phyloP scores from a whole-genome alignment of 2,329 filamentous ascomycete species.

The Curvularia lunata region DNA sequence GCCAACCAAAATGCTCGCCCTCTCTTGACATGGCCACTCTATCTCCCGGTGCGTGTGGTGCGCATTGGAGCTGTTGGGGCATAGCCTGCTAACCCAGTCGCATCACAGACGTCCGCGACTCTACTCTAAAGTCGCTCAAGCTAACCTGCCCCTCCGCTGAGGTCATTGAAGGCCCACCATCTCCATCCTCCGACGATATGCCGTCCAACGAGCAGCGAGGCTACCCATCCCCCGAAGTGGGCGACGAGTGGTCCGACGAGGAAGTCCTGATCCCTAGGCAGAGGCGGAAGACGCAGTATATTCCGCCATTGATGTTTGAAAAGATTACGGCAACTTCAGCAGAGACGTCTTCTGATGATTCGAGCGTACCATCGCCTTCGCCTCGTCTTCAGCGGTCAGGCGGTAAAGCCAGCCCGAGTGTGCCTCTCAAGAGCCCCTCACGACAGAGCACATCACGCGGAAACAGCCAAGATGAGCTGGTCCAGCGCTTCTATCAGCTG shows the following conservation, averaged over 20 bases:
- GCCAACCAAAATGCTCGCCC: slow-evolving; percentile 18
- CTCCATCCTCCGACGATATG: slow-evolving; percentile 24
- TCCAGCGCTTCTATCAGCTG: slow-evolving; percentile 48
- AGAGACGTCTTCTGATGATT: slow-evolving; percentile 37
- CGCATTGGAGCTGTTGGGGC: slow-evolving; percentile 12
- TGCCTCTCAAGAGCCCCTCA: slow-evolving; percentile 48
- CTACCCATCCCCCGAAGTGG: slow-evolving; percentile 42
- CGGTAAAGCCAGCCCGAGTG: slow-evolving; percentile 32
- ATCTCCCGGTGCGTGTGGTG: slow-evolving; percentile 32
- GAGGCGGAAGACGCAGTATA: slow-evolving; percentile 37
- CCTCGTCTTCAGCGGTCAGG: slow-evolving; percentile 27
- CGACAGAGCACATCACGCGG: slow-evolving; percentile 39
- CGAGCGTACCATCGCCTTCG: slow-evolving; percentile 32
- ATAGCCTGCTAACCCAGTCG: slow-evolving; percentile 31
- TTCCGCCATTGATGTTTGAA: slow-evolving; percentile 34
- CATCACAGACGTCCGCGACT: slow-evolving; percentile 45
- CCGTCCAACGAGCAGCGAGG: slow-evolving; percentile 25
- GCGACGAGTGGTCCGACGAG: slow-evolving; percentile 48
- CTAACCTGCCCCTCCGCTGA: slow-evolving; percentile 48
- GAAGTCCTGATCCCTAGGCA: slow-evolving; percentile 45
- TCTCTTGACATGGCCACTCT: slow-evolving; percentile 34
- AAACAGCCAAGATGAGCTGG: slow-evolving; percentile 47
- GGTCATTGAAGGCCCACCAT: slow-evolving; percentile 30
- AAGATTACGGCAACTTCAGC: slow-evolving; percentile 30
- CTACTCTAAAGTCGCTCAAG: slow-evolving; percentile 46